Percentiles rank a stretch among this genome's conserved stretches.
These are phyloP conservation scores for Aspergillus carlsbadensis DNA, from an alignment of 495 filamentous ascomycete species.

Conservation along the genomic window DNA sequence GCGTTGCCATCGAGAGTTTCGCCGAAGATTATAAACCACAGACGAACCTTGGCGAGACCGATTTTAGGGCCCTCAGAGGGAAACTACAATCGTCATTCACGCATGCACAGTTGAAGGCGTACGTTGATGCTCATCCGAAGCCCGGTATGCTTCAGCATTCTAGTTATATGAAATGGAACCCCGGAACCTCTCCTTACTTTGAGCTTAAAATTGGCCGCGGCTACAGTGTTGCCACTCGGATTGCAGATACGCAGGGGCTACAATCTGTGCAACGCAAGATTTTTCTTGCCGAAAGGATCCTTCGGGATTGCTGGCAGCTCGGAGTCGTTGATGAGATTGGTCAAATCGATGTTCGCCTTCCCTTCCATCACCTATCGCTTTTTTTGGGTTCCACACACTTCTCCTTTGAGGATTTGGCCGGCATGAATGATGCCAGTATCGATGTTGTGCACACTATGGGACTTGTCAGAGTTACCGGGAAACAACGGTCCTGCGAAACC, in stretches of 20 bases:
- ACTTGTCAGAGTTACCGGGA: conserved; percentile 44
- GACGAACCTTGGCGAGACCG: conserved; percentile 23
- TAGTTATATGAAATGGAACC: conserved; percentile 24
- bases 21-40: conserved; percentile 17
- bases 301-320: conserved; percentile 46
- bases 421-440: conserved; percentile 39
- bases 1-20: conserved; percentile 26
- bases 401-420: conserved; percentile 45
- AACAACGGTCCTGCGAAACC: conserved; percentile 33
- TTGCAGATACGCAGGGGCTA: conserved; percentile 17
- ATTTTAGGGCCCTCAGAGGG: conserved; percentile 30
- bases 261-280: conserved; percentile 34
- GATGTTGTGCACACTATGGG: conserved; percentile 36
- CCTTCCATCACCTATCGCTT: conserved; percentile 23
- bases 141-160: background rate
- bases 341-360: conserved; percentile 40
- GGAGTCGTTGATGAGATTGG: conserved; percentile 37
- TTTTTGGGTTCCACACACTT: conserved; percentile 34
- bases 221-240: conserved; percentile 11
- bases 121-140: background rate
- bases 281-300: conserved; percentile 35
- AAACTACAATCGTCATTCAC: conserved; percentile 36
- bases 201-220: conserved; percentile 11
- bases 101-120: conserved; percentile 24
- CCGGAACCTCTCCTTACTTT: conserved; percentile 29